Conservation (phyloP, 2,329 filamentous ascomycete genomes). For the Arachnopeziza araneosa region DNA sequence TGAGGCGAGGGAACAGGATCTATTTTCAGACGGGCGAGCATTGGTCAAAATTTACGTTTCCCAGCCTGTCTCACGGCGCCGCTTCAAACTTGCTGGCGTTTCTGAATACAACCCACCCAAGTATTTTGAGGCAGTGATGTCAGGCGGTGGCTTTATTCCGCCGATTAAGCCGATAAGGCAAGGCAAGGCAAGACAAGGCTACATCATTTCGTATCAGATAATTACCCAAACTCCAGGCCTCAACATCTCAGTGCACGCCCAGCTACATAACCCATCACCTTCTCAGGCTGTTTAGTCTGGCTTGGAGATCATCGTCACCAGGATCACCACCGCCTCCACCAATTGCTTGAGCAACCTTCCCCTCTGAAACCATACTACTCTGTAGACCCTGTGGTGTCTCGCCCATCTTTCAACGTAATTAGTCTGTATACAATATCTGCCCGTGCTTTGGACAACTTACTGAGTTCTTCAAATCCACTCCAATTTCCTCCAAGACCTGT, state of each 20-base stretch:
- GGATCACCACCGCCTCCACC: conserved; percentile 52
- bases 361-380: conserved; percentile 64
- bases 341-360: conserved; percentile 79
- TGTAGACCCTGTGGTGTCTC: conserved; percentile 85
- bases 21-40: not conserved
- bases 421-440: conserved; percentile 2
- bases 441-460: conserved; percentile 49
- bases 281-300: conserved; percentile 76
- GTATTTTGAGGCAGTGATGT: not conserved
- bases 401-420: conserved; percentile 59
- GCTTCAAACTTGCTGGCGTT: not conserved
- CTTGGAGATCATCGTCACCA: conserved; percentile 86
- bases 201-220: not conserved
- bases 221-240: not conserved
- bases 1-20: not conserved
- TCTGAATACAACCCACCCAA: not conserved
- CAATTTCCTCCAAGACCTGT: conserved; percentile 94
- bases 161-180: not conserved
- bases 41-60: not conserved
- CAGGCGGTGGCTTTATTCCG: not conserved
- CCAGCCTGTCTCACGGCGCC: not conserved
- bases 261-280: conserved; percentile 14
- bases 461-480: conserved; percentile 82
- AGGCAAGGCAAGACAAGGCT: not conserved
- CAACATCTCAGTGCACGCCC: not conserved